These are phyloP conservation scores for Backusella luteola DNA, from an alignment of 192 early-diverging fungal genomes.

Conservation along the genomic window DNA sequence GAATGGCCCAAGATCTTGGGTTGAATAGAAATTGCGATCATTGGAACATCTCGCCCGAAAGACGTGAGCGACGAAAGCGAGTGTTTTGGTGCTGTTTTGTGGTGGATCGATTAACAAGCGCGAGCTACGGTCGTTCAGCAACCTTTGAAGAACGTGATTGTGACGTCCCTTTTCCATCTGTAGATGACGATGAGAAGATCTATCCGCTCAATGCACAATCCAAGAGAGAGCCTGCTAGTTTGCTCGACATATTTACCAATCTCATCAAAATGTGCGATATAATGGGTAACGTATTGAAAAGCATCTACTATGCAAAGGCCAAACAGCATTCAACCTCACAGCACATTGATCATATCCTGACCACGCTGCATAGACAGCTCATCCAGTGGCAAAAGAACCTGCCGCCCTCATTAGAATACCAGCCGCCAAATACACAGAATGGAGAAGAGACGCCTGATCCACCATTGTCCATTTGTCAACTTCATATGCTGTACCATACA, in stretches of 20 bases:
- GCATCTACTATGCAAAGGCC: constrained; percentile 47
- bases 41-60: constrained; percentile 51
- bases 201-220: background rate
- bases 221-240: constrained; percentile 6
- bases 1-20: constrained; percentile 76
- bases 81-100: constrained; percentile 78
- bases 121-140: constrained; percentile 59
- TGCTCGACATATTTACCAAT: constrained; percentile 38
- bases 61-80: constrained; percentile 62
- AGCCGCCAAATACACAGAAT: constrained; percentile 28
- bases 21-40: constrained; percentile 66
- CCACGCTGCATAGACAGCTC: constrained; percentile 26
- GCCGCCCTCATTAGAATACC: constrained; percentile 43
- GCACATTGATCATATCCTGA: constrained; percentile 30
- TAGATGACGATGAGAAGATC: constrained; percentile 31
- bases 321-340: constrained; percentile 18
- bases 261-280: constrained; percentile 49
- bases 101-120: constrained; percentile 64
- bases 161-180: constrained; percentile 39
- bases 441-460: constrained; percentile 26
- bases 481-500: constrained; percentile 54
- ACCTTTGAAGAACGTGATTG: constrained; percentile 47
- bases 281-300: constrained; percentile 48
- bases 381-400: constrained; percentile 41
- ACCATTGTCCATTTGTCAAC: constrained; percentile 22